phyloP scores from a whole-genome alignment of 768 basidiomycete species.

The Thelephora aurantiotincta region DNA sequence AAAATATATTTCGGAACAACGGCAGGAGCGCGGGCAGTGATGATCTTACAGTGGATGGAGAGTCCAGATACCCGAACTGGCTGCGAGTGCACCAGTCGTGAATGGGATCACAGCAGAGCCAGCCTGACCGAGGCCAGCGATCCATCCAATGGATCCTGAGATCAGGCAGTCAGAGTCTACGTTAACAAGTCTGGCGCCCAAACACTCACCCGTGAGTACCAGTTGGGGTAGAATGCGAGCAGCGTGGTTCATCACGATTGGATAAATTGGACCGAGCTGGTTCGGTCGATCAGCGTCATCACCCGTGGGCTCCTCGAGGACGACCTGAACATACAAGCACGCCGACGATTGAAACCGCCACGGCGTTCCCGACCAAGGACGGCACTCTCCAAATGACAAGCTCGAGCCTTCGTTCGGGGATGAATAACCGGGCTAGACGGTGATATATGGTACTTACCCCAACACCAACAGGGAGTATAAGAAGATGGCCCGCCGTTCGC shows the following conservation, averaged over 20 bases:
- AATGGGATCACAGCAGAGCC: constrained; percentile 40
- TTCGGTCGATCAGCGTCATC: too few relatives aligned
- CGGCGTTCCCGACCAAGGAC: constrained; percentile 35
- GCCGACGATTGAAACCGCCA: constrained; percentile 41
- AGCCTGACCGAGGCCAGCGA: constrained; percentile 34
- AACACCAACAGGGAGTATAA: constrained; percentile 23
- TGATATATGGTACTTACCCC: constrained; percentile 14
- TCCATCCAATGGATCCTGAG: constrained; percentile 29
- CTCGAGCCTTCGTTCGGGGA: constrained; percentile 26
- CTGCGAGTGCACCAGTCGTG: constrained; percentile 30
- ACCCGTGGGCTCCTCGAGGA: too few relatives aligned
- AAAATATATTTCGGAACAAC: not conserved
- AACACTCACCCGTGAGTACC: constrained; percentile 17
- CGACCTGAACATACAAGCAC: constrained; percentile 13
- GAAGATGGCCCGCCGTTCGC: constrained; percentile 22
- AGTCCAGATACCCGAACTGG: constrained; percentile 25
- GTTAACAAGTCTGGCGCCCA: not conserved
- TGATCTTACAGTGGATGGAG: constrained; percentile 34
- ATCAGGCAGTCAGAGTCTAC: not conserved
- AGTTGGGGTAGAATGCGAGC: constrained; percentile 29
- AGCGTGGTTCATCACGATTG: constrained; percentile 26
- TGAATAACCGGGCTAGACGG: not conserved
- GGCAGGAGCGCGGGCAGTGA: not conserved
- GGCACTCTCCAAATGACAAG: constrained; percentile 45
- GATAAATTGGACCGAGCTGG: constrained; percentile 31